Evolutionary conservation across 805 yeast species (phyloP).

Genomic region (Naumovozyma baii): DNA sequence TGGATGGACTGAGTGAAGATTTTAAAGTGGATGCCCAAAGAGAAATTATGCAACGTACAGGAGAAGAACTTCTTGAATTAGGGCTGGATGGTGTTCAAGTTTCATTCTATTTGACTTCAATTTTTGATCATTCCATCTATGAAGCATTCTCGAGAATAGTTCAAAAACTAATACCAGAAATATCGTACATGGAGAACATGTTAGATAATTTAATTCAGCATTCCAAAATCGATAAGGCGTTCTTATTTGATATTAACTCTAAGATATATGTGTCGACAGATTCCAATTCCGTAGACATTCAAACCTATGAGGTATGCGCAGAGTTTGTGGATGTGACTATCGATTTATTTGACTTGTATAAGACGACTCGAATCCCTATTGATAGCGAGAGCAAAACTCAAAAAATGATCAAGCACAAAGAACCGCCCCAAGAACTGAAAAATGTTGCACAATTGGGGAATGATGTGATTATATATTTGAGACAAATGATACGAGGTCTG

Average conservation of each 20-base stretch:
- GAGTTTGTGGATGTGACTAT: slow-evolving; percentile 93
- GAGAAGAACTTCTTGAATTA: slow-evolving; percentile 81
- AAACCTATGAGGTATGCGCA: slow-evolving; percentile 92
- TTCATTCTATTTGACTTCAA: slow-evolving; percentile 83
- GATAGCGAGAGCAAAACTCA: not conserved
- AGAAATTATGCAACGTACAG: slow-evolving; percentile 91
- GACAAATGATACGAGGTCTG: slow-evolving; percentile 86
- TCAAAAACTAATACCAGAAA: slow-evolving; percentile 81
- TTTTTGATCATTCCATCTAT: slow-evolving; percentile 90
- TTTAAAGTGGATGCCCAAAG: slow-evolving; percentile 89
- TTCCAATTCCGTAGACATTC: slow-evolving; percentile 89
- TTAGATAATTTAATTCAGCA: slow-evolving; percentile 82
- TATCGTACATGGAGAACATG: slow-evolving; percentile 80
- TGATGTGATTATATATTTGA: slow-evolving; percentile 74
- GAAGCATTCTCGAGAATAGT: slow-evolving; percentile 92
- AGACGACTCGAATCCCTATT: slow-evolving; percentile 10
- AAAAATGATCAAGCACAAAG: not conserved
- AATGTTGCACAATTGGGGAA: slow-evolving; percentile 71
- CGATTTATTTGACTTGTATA: slow-evolving; percentile 70
- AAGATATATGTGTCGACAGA: slow-evolving; percentile 95
- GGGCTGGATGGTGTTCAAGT: slow-evolving; percentile 89
- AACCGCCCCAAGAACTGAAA: slow-evolving; percentile 35
- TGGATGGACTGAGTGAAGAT: slow-evolving; percentile 91
- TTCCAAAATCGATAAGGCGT: slow-evolving; percentile 85
- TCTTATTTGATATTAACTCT: slow-evolving; percentile 81